A percentile compares a stretch with the other conserved stretches of the same genome.
Evolutionary conservation across 2,329 filamentous ascomycete species (phyloP).

Genomic region (Hypoxylon sp.): DNA sequence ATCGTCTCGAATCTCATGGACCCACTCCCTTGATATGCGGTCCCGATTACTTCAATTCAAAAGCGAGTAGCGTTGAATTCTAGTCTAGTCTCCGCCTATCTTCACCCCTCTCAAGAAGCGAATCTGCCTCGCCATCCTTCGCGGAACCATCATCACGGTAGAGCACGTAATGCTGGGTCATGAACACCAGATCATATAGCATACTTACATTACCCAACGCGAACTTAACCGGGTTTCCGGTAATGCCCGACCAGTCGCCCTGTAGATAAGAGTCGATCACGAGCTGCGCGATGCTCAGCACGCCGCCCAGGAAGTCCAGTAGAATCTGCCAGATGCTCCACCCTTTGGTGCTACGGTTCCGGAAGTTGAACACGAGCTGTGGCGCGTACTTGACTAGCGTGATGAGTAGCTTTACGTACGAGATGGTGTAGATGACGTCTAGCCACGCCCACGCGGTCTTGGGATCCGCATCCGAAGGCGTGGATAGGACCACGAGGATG

Average conservation of each 20-base stretch:
- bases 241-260: constrained; percentile 90
- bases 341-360: constrained; percentile 85
- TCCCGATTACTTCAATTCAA: background rate
- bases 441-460: constrained; percentile 71
- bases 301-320: constrained; percentile 84
- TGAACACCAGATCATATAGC: constrained; percentile 88
- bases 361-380: constrained; percentile 86
- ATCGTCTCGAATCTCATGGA: background rate
- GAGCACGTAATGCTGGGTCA: constrained; percentile 88
- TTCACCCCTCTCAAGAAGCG: constrained; percentile 56
- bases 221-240: constrained; percentile 93
- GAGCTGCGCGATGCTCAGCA: constrained; percentile 86
- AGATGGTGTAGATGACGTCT: constrained; percentile 77
- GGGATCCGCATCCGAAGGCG: constrained; percentile 58
- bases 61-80: background rate
- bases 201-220: constrained; percentile 88
- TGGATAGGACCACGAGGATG: constrained; percentile 60
- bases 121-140: constrained; percentile 56
- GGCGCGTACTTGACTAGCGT: constrained; percentile 95
- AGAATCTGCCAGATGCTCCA: constrained; percentile 91
- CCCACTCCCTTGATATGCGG: background rate
- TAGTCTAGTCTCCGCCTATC: constrained; percentile 54
- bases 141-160: constrained; percentile 65
- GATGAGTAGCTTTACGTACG: constrained; percentile 90
- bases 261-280: constrained; percentile 87